A percentile compares a stretch with the other conserved stretches of the same genome.
phyloP scores from a whole-genome alignment of 495 filamentous ascomycete genomes.

The Penicilliopsis zonata region DNA sequence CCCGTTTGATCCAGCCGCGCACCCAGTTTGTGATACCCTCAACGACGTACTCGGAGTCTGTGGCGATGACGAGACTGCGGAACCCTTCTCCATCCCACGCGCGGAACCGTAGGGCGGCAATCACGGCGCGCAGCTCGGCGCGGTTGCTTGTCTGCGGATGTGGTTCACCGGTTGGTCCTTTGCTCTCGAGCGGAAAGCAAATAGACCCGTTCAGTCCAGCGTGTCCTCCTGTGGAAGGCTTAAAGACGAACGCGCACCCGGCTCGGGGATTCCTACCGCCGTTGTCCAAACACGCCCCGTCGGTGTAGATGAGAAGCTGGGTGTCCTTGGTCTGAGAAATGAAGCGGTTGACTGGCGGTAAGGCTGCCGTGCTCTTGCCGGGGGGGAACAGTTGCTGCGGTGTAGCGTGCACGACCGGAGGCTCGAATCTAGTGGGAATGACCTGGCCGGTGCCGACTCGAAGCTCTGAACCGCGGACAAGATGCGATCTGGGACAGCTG shows the following conservation, averaged over 20 bases:
- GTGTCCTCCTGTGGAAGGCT: background rate
- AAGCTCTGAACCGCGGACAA: background rate
- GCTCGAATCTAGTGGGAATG: constrained; percentile 16
- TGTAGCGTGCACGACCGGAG: constrained; percentile 7
- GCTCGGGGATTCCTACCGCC: constrained; percentile 17
- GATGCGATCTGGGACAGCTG: no score
- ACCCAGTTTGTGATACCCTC: constrained; percentile 18
- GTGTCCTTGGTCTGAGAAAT: constrained; percentile 10
- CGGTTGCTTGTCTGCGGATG: constrained; percentile 22
- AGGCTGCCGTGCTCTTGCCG: constrained; percentile 2
- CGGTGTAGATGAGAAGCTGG: constrained; percentile 27
- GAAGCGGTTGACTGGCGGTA: constrained; percentile 9
- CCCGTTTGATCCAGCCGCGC: constrained; percentile 11
- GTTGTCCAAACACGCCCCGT: constrained; percentile 27
- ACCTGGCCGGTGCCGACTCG: constrained; percentile 14
- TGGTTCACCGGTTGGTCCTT: constrained; percentile 12
- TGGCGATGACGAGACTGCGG: constrained; percentile 20
- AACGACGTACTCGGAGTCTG: constrained; percentile 25
- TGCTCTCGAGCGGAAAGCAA: constrained; percentile 6
- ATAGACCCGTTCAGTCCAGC: background rate
- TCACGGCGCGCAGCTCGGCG: constrained; percentile 29
- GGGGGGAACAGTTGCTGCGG: constrained; percentile 12
- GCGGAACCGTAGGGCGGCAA: constrained; percentile 20
- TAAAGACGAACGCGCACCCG: constrained; percentile 22
- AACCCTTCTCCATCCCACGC: constrained; percentile 15